Evolutionary conservation across 106 monocot species (phyloP).

Genomic region (Amphibolis antarctica): DNA sequence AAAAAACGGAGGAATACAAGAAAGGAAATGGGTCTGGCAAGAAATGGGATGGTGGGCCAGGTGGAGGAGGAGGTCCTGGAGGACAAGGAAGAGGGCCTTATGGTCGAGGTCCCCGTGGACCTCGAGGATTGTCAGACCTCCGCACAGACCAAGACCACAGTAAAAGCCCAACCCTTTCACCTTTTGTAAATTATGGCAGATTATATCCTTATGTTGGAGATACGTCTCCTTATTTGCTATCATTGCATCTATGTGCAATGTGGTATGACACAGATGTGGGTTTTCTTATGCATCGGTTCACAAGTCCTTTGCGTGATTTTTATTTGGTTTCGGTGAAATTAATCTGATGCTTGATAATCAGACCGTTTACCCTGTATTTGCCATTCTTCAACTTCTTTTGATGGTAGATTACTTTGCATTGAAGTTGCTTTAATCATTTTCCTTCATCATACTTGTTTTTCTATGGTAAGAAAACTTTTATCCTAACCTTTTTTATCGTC

Average conservation of each 20-base stretch:
- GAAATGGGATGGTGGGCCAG: constrained; percentile 85
- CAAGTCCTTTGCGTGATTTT: background rate
- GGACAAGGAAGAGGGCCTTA: constrained; percentile 38
- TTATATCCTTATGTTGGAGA: background rate
- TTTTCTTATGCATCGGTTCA: background rate
- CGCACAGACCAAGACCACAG: constrained; percentile 77
- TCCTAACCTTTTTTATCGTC: background rate
- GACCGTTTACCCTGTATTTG: background rate
- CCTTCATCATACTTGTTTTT: background rate
- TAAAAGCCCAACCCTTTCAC: constrained; percentile 16
- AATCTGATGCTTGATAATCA: background rate
- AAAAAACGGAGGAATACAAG: constrained; percentile 62
- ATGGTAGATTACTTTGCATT: background rate
- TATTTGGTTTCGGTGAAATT: background rate
- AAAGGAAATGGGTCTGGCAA: constrained; percentile 47
- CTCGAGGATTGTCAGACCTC: constrained; percentile 53
- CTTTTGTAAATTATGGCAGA: background rate
- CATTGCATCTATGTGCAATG: background rate
- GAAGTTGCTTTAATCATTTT: background rate
- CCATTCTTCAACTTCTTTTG: background rate
- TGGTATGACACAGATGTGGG: background rate
- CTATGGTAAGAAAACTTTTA: background rate
- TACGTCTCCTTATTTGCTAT: too few relatives aligned
- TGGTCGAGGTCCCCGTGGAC: constrained; percentile 66
- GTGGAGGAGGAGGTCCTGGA: constrained; percentile 21